Percentiles rank a stretch among this genome's conserved stretches.
Evolutionary conservation across 208 protist species (phyloP).

Genomic region (Histomonas meleagridis): DNA sequence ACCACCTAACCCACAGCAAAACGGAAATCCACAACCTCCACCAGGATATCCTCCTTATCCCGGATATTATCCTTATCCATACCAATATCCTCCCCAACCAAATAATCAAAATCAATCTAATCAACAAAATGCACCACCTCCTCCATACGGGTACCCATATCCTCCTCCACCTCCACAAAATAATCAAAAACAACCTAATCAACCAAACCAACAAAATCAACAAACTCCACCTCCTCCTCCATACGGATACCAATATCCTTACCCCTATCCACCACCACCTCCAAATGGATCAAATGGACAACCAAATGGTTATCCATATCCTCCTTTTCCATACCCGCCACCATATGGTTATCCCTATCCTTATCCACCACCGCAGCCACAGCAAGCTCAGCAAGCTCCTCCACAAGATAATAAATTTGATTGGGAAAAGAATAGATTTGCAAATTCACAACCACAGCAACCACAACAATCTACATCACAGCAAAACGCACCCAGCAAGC

Average conservation of each 20-base stretch:
- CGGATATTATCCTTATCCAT: background rate
- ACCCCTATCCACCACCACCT: background rate
- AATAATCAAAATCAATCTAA: too few species aligned
- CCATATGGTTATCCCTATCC: background rate
- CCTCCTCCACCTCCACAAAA: too few species aligned
- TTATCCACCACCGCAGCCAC: background rate
- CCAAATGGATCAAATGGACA: too few species aligned
- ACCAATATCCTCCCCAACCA: background rate
- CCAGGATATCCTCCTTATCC: background rate
- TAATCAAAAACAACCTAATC: background rate
- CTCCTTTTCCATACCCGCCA: background rate
- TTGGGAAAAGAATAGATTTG: background rate
- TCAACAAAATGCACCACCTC: too few species aligned
- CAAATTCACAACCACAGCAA: background rate
- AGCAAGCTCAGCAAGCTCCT: background rate
- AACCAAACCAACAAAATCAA: background rate
- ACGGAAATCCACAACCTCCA: background rate
- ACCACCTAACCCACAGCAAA: background rate
- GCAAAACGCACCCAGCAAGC: background rate
- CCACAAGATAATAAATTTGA: background rate
- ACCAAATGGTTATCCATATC: background rate
- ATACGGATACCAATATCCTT: too few species aligned
- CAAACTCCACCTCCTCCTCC: background rate
- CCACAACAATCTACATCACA: background rate
- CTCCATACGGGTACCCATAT: background rate